phyloP scores from a whole-genome alignment of 768 basidiomycete species.

The Trametes elegans region DNA sequence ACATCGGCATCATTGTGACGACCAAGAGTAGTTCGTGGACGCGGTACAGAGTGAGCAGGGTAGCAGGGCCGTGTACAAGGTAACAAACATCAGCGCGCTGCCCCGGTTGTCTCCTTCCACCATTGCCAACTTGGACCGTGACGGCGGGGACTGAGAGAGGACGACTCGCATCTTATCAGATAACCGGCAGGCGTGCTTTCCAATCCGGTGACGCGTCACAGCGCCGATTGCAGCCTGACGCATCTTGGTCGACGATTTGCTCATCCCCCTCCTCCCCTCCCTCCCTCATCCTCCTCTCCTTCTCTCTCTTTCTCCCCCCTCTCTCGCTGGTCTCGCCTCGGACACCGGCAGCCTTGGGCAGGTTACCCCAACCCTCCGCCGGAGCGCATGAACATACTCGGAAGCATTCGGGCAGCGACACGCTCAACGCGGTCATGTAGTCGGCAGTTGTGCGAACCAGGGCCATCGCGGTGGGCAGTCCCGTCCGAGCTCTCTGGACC shows the following conservation, averaged over 20 bases:
- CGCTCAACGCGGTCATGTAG: slow-evolving; percentile 27
- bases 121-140: too few species aligned
- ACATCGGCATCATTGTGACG: not conserved
- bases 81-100: too few species aligned
- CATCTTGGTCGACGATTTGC: slow-evolving; percentile 13
- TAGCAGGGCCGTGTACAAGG: too few species aligned
- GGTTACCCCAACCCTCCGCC: not conserved
- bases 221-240: slow-evolving; percentile 9
- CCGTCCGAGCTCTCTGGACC: slow-evolving; percentile 1
- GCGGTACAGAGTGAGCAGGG: not conserved
- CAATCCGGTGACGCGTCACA: slow-evolving; percentile 18
- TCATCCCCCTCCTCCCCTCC: slow-evolving; percentile 10
- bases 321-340: not conserved
- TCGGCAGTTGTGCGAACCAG: slow-evolving; percentile 23
- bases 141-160: not conserved
- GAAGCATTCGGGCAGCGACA: slow-evolving; percentile 22
- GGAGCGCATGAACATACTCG: slow-evolving; percentile 28
- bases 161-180: slow-evolving; percentile 7
- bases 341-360: slow-evolving; percentile 3
- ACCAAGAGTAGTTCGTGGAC: not conserved
- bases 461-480: slow-evolving; percentile 21
- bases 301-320: not conserved
- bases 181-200: not conserved
- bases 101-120: too few species aligned
- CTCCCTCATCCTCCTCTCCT: not conserved